These are phyloP conservation scores for Cyberlindnera samutprakarnensis DNA, from an alignment of 805 yeast genomes.

Conservation along the genomic window DNA sequence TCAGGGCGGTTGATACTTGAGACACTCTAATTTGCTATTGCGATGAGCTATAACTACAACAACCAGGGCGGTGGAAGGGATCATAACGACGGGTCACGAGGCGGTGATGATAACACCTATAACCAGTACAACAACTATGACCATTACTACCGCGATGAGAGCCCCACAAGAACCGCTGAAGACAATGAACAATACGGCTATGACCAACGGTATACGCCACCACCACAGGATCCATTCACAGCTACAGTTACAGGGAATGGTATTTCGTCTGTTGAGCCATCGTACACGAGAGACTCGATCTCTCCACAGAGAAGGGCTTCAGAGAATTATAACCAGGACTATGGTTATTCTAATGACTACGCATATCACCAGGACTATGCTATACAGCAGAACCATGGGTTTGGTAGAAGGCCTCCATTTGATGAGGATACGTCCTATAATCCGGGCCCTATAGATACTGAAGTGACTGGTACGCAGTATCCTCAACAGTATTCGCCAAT, in stretches of 20 bases:
- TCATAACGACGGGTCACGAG: constrained; percentile 1
- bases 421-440: constrained; percentile 3
- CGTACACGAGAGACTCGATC: constrained; percentile 7
- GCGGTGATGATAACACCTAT: not conserved
- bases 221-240: not conserved
- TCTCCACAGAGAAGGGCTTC: constrained; percentile 7
- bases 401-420: constrained; percentile 1
- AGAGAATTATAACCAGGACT: not conserved
- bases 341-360: not conserved
- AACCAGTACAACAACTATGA: constrained; percentile 3
- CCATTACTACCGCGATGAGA: no score
- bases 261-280: constrained; percentile 7
- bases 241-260: constrained; percentile 1
- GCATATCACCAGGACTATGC: constrained; percentile 4
- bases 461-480: constrained; percentile 1
- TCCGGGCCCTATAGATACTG: no score
- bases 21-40: no score
- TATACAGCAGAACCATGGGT: constrained; percentile 3
- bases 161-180: constrained; percentile 1
- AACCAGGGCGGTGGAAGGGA: constrained; percentile 3
- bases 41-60: constrained; percentile 11
- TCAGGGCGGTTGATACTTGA: no score
- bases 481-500: constrained; percentile 22
- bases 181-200: constrained; percentile 7
- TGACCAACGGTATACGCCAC: not conserved